These are phyloP conservation scores for Ceratocystis variospora DNA, from an alignment of 2,329 filamentous ascomycete genomes.

Conservation along the genomic window DNA sequence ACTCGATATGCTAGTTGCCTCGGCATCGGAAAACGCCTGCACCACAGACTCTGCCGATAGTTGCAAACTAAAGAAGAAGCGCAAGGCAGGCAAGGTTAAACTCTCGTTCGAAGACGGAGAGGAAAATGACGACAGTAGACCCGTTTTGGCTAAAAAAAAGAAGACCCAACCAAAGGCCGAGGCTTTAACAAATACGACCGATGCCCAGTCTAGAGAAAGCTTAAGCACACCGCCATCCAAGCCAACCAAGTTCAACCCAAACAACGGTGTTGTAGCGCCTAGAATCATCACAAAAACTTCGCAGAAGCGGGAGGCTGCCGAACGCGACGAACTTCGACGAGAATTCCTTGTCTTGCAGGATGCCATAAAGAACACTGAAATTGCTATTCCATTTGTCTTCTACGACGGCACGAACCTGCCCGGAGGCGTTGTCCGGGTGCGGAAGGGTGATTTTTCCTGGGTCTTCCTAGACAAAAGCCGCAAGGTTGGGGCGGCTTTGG, in stretches of 20 bases:
- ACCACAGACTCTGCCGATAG: neutral
- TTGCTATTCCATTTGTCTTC: slow-evolving; percentile 88
- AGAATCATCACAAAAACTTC: slow-evolving; percentile 59
- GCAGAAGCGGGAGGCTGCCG: slow-evolving; percentile 62
- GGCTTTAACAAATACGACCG: slow-evolving; percentile 26
- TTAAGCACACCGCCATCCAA: slow-evolving; percentile 23
- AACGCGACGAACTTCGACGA: slow-evolving; percentile 61
- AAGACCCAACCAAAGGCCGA: slow-evolving; percentile 26
- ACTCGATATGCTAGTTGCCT: slow-evolving; percentile 33
- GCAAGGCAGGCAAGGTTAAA: slow-evolving; percentile 33
- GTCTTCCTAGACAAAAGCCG: slow-evolving; percentile 81
- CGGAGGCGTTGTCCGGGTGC: slow-evolving; percentile 69
- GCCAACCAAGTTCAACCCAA: slow-evolving; percentile 43
- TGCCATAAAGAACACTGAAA: slow-evolving; percentile 74
- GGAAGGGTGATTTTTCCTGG: slow-evolving; percentile 90
- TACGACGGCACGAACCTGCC: slow-evolving; percentile 89
- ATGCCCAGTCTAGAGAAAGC: slow-evolving; percentile 19
- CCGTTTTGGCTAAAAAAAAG: slow-evolving; percentile 25
- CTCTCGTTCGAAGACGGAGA: slow-evolving; percentile 59
- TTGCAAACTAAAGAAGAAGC: slow-evolving; percentile 33
- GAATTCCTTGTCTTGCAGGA: slow-evolving; percentile 79
- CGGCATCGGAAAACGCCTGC: slow-evolving; percentile 23
- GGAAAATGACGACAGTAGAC: slow-evolving; percentile 39
- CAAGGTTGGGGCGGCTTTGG: slow-evolving; percentile 74
- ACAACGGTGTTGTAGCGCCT: slow-evolving; percentile 51